A percentile compares a stretch with the other conserved stretches of the same genome.
Conservation (phyloP, 148 eudicot genomes). For the Simmondsia chinensis region DNA sequence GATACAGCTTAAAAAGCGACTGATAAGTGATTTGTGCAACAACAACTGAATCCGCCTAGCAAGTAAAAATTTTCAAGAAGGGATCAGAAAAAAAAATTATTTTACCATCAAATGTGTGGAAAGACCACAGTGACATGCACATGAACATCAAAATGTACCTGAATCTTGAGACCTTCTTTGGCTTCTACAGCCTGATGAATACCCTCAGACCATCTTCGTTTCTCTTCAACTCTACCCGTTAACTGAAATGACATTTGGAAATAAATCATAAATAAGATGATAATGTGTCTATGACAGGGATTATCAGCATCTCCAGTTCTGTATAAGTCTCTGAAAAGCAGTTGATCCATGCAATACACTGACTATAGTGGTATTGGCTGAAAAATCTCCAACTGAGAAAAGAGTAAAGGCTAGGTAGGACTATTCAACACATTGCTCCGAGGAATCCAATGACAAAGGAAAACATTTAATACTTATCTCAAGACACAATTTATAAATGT, state of each 20-base stretch:
- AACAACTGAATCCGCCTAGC: constrained; percentile 87
- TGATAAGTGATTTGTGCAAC: constrained; percentile 99
- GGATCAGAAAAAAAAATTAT: constrained; percentile 6
- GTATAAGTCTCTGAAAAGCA: too few species aligned
- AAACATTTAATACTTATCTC: too few species aligned
- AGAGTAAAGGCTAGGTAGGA: too few species aligned
- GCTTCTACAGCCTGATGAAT: constrained; percentile 99
- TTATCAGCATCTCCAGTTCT: too few species aligned
- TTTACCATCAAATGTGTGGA: background rate
- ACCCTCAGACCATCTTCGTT: constrained; percentile 97
- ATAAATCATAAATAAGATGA: background rate
- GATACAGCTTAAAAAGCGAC: constrained; percentile 90
- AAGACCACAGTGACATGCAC: background rate
- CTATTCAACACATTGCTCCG: too few species aligned
- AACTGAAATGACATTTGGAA: constrained; percentile 34
- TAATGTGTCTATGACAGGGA: too few species aligned
- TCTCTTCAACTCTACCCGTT: constrained; percentile 98
- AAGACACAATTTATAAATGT: too few species aligned
- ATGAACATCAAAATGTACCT: constrained; percentile 32
- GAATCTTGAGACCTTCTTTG: constrained; percentile 82
- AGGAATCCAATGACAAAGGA: too few species aligned
- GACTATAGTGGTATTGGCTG: too few species aligned
- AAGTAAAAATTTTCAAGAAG: constrained; percentile 6
- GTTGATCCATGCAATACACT: too few species aligned
- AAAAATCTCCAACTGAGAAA: too few species aligned